Evolutionary conservation across 805 yeast species (phyloP).

Genomic region (Pichia manshurica): DNA sequence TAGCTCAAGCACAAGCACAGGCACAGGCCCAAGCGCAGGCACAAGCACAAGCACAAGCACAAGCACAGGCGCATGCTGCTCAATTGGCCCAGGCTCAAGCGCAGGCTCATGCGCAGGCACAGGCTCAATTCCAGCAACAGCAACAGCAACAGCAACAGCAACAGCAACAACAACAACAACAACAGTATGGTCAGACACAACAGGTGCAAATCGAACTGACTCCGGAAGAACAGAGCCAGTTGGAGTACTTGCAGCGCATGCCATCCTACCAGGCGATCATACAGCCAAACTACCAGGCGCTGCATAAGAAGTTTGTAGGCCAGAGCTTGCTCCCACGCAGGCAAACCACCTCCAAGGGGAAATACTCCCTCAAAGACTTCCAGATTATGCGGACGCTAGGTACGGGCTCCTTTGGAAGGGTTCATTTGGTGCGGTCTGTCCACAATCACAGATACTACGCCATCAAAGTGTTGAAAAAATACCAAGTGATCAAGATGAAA

Average conservation of each 20-base stretch:
- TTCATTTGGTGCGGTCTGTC: constrained; percentile 51
- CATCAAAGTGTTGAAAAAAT: constrained; percentile 52
- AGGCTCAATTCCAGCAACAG: neutral
- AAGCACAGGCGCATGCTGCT: neutral
- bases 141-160: constrained; percentile 9
- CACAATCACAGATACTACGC: constrained; percentile 58
- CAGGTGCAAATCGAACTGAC: constrained; percentile 14
- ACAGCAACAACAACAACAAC: constrained; percentile 6
- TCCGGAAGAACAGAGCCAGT: constrained; percentile 27
- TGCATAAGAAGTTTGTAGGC: constrained; percentile 26
- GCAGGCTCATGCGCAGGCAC: constrained; percentile 2
- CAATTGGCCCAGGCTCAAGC: neutral
- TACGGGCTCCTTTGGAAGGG: constrained; percentile 58
- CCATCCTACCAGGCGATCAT: constrained; percentile 34
- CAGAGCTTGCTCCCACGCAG: constrained; percentile 28
- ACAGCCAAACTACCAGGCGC: constrained; percentile 27
- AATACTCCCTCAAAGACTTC: constrained; percentile 51
- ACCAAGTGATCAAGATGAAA: constrained; percentile 53
- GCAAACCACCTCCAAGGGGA: constrained; percentile 46
- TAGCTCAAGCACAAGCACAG: neutral
- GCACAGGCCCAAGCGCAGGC: constrained; percentile 4
- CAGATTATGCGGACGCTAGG: constrained; percentile 53
- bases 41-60: constrained; percentile 1
- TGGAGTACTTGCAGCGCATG: constrained; percentile 28
- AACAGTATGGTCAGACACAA: neutral